Base-by-base conservation (phyloP, 1,284 basidiomycete genomes). In the Rhizoctonia solani region DNA sequence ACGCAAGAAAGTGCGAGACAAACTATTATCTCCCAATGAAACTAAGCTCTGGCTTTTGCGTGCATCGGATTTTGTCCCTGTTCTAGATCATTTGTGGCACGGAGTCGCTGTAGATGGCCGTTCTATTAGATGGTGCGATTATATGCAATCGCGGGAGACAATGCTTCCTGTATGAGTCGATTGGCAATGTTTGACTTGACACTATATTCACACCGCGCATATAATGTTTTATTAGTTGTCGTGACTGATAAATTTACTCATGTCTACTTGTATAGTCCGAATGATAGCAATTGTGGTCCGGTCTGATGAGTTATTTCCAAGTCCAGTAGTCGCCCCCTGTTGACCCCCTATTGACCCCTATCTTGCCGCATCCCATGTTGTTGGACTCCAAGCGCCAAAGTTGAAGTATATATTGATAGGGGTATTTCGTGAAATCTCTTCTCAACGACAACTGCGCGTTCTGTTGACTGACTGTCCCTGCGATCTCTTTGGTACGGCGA, bases 11-110 rank as follows among this genome's bases (percentile, higher is more conserved):
- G 23, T 42, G 4, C 30, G 54, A 34, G 54, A 42, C 14, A 19
- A 19, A 3, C 23, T 55, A 11, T 19, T 8, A 9, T 6, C 9
- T 14, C 16, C 37, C 9, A 11, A 19, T n/a, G 30, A 55, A 14
- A 3, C 27, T 42, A 19, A 11, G 14, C 3, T 41, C 2, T 55
- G 54, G 54, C n/a, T 55, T 25, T 37, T 41, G 54, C 16, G 39
- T 11, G 54, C 30, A 25, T 42, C n/a, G n/a, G n/a, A 41, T 42
- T 55, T 55, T 39, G 54, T 55, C 19, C 54, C 37, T 5, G 54
- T 55, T 16, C 25, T 55, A 19, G 54, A 58, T 30, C 55, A 58
- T 29, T 30, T 58, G 21, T 58, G 55, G 55, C 55, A 46, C 47
- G 55, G 41, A 6, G 55, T 27, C 2, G 55, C 55, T 2, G 55